These are phyloP conservation scores for Asterophora lycoperdoides DNA, from an alignment of 768 basidiomycete genomes.

Conservation along the genomic window DNA sequence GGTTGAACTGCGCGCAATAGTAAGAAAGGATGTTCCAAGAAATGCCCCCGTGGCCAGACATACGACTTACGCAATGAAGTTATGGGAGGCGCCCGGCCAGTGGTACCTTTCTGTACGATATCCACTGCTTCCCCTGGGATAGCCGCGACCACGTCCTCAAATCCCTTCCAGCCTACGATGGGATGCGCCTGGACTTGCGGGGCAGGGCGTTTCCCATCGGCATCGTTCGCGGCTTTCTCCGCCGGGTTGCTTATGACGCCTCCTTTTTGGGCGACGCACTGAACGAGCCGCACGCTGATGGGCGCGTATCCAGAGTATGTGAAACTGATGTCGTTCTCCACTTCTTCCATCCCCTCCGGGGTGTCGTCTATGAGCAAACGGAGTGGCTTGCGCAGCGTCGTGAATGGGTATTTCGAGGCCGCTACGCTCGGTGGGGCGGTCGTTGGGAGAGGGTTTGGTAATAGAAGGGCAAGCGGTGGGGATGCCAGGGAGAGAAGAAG, in stretches of 20 bases:
- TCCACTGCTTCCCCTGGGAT: constrained; percentile 90
- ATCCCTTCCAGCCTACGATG: constrained; percentile 95
- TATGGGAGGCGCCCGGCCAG: constrained; percentile 23
- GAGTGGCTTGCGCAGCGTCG: constrained; percentile 71
- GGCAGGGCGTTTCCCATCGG: constrained; percentile 26
- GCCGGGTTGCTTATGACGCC: constrained; percentile 81
- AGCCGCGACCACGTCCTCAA: constrained; percentile 81
- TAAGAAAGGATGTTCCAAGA: constrained; percentile 1
- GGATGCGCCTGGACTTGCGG: constrained; percentile 76
- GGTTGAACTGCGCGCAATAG: constrained; percentile 34
- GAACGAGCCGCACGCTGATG: constrained; percentile 84
- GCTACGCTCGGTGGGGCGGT: constrained; percentile 37
- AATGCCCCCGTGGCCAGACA: neutral
- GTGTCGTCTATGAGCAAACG: constrained; percentile 90
- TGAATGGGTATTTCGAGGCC: constrained; percentile 65
- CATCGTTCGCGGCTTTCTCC: constrained; percentile 34
- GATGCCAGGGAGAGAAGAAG: constrained; percentile 60
- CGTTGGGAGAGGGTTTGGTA: constrained; percentile 64
- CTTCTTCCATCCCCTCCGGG: constrained; percentile 68
- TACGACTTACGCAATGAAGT: constrained; percentile 29
- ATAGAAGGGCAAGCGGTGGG: constrained; percentile 62
- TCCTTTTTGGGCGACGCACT: constrained; percentile 89
- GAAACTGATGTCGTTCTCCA: constrained; percentile 93
- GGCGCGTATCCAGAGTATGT: constrained; percentile 98
- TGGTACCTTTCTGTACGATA: constrained; percentile 47